phyloP scores from a whole-genome alignment of 176 grass and related monocot genomes.

The Ananas comosus region DNA sequence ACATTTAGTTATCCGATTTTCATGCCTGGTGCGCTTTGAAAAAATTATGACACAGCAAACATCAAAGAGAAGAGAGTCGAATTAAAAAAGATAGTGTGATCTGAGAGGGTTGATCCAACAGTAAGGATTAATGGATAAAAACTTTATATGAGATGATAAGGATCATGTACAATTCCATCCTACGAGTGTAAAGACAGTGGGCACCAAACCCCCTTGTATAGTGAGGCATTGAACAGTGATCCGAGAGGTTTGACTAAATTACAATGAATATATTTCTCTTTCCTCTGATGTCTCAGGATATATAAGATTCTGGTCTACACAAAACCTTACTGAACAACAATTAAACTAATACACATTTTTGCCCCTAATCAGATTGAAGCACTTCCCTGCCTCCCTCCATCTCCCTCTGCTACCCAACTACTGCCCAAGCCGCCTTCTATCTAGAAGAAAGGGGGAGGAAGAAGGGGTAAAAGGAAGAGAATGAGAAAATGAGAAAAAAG shows the following conservation, averaged over 20 bases:
- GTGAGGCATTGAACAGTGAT: neutral
- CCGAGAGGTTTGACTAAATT: neutral
- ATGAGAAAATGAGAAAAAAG: constrained; percentile 3
- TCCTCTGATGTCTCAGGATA: constrained; percentile 7
- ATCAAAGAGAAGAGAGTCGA: too few species aligned
- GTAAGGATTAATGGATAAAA: too few species aligned
- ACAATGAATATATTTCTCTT: neutral
- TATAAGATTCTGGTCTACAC: constrained; percentile 3
- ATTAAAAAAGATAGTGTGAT: neutral
- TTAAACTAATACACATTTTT: constrained; percentile 5
- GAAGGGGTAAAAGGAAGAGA: constrained; percentile 7
- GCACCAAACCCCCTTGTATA: too few species aligned
- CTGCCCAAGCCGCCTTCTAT: neutral
- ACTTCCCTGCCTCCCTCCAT: constrained; percentile 3
- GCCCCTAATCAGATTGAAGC: neutral
- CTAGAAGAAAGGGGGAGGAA: neutral
- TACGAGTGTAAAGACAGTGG: too few species aligned
- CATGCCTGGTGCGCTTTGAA: too few species aligned
- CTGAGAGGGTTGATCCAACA: neutral
- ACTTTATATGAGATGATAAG: too few species aligned
- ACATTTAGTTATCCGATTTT: too few species aligned
- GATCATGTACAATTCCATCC: too few species aligned
- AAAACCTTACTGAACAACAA: constrained; percentile 13
- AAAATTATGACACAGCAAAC: too few species aligned
- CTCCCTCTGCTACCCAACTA: neutral